Evolutionary conservation across 2,329 filamentous ascomycete species (phyloP).

Genomic region (Mycosphaerelloides madeirae): DNA sequence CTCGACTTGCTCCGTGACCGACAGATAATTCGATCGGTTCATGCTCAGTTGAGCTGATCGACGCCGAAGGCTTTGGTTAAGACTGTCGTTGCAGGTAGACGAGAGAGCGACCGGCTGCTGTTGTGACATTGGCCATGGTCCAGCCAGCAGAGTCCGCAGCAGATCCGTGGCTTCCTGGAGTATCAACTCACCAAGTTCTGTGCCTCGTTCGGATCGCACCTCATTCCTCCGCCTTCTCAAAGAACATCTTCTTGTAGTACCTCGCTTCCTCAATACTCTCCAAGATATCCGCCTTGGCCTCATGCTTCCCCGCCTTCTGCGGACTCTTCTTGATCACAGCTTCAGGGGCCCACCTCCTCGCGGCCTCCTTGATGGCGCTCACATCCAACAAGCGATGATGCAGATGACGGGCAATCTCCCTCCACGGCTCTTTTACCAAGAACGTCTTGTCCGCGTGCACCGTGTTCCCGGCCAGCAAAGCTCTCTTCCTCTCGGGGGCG

Average conservation of each 20-base stretch:
- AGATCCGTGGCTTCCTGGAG: too few relatives aligned
- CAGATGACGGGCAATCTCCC: slow-evolving; percentile 66
- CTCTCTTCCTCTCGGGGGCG: slow-evolving; percentile 62
- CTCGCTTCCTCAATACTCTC: slow-evolving; percentile 91
- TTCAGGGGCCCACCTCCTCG: slow-evolving; percentile 69
- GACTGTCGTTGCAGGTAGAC: too few relatives aligned
- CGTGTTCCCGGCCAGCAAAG: slow-evolving; percentile 82
- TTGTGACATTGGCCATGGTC: too few relatives aligned
- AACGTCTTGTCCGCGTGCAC: slow-evolving; percentile 88
- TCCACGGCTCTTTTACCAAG: slow-evolving; percentile 69
- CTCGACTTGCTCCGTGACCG: too few relatives aligned
- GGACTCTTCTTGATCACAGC: slow-evolving; percentile 60
- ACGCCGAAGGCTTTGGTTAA: too few relatives aligned
- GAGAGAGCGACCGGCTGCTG: too few relatives aligned
- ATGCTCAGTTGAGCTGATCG: too few relatives aligned
- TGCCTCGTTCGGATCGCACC: too few relatives aligned
- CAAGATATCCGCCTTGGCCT: slow-evolving; percentile 82
- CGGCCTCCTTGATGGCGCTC: slow-evolving; percentile 86
- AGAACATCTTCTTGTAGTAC: slow-evolving; percentile 72
- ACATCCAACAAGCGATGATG: slow-evolving; percentile 92
- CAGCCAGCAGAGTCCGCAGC: too few relatives aligned
- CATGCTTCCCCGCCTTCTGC: slow-evolving; percentile 69
- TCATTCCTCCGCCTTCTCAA: slow-evolving; percentile 35
- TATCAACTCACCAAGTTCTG: too few relatives aligned
- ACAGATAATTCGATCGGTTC: too few relatives aligned